phyloP scores from a whole-genome alignment of 2,329 filamentous ascomycete species.

The Dactylonectria estremocensis region DNA sequence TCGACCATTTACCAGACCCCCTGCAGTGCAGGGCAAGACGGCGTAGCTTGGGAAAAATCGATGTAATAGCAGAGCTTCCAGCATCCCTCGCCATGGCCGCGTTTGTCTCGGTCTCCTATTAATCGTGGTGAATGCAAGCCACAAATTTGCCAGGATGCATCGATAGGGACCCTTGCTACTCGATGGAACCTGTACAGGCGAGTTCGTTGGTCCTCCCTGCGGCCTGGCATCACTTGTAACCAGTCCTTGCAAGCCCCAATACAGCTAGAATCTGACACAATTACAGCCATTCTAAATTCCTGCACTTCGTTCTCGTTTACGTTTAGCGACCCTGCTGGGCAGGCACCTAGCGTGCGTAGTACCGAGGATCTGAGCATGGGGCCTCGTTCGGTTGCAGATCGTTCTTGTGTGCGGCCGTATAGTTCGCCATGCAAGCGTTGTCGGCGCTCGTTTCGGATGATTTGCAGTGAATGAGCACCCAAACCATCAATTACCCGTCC shows the following conservation, averaged over 20 bases:
- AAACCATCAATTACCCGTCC: no score
- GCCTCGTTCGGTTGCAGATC: no score
- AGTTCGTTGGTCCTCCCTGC: no score
- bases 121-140: background rate
- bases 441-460: no score
- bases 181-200: no score
- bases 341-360: background rate
- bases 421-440: no score
- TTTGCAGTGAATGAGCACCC: no score
- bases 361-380: no score
- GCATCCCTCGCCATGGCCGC: background rate
- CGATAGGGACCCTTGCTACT: no score
- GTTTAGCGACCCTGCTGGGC: background rate
- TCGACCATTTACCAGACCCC: background rate
- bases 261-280: background rate
- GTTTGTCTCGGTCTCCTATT: background rate
- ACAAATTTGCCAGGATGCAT: background rate
- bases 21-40: background rate
- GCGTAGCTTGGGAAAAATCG: background rate
- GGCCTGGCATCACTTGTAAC: no score
- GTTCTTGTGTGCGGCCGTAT: no score
- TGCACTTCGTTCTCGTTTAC: background rate
- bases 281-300: background rate
- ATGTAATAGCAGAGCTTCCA: background rate
- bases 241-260: background rate